Conservation (phyloP, 164 flowering plant genomes). For the Vitis riparia region DNA sequence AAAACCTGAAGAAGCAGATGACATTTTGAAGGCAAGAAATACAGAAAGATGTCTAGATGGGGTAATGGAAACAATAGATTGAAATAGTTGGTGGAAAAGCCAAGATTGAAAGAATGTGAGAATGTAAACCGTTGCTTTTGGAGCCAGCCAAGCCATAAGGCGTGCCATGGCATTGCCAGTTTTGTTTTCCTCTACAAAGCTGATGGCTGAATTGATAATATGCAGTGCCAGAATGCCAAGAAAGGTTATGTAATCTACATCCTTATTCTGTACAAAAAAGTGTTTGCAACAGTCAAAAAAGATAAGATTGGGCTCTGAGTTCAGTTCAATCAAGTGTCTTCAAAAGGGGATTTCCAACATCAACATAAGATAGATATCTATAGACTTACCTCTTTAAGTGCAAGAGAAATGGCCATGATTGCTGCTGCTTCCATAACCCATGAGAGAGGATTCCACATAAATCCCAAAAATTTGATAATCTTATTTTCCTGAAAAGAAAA, state of each 20-base stretch:
- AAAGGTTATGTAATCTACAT: background rate
- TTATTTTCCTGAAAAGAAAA: background rate
- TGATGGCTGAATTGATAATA: background rate
- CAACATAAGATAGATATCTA: background rate
- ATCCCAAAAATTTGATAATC: background rate
- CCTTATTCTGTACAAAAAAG: background rate
- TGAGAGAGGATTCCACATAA: background rate
- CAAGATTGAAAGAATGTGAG: background rate
- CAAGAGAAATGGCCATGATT: background rate
- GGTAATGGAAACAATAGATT: background rate
- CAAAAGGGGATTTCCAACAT: background rate
- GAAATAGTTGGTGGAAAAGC: background rate
- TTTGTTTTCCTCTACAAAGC: conserved; percentile 1
- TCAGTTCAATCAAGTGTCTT: background rate
- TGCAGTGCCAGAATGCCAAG: background rate
- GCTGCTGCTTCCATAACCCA: background rate
- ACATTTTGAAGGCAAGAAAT: background rate
- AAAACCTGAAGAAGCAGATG: background rate
- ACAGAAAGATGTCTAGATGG: background rate
- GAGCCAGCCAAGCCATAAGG: conserved; percentile 4
- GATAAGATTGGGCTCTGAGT: background rate
- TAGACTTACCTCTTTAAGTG: background rate
- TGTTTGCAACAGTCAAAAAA: too few relatives aligned
- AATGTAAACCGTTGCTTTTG: background rate
- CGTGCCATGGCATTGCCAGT: background rate